Percentiles rank a stretch among this genome's conserved stretches.
These are phyloP conservation scores for Clavispora fructus DNA, from an alignment of 805 yeast species.

Conservation along the genomic window DNA sequence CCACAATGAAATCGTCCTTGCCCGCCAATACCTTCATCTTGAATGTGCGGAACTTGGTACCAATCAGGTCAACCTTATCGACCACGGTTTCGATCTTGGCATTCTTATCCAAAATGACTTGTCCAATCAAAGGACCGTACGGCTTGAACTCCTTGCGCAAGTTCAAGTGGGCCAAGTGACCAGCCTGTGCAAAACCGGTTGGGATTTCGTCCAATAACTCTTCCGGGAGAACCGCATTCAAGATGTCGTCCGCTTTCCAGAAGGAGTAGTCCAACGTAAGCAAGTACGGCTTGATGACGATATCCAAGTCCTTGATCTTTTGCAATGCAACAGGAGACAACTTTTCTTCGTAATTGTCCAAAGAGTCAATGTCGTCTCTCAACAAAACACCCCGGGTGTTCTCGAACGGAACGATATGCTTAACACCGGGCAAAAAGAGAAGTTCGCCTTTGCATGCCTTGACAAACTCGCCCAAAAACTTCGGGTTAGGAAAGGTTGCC, in stretches of 20 bases:
- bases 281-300: constrained; percentile 47
- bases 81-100: constrained; percentile 82
- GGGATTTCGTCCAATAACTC: constrained; percentile 69
- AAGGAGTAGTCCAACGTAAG: constrained; percentile 62
- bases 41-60: constrained; percentile 85
- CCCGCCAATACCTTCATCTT: constrained; percentile 94
- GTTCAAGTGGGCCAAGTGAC: constrained; percentile 93
- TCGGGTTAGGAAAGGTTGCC: constrained; percentile 67
- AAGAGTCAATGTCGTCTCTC: constrained; percentile 41
- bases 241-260: constrained; percentile 88
- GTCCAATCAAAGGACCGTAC: constrained; percentile 76
- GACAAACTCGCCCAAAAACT: constrained; percentile 53
- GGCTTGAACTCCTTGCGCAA: constrained; percentile 80
- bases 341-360: constrained; percentile 31
- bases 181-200: constrained; percentile 86
- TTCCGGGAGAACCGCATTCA: constrained; percentile 72
- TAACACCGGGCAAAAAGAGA: constrained; percentile 64
- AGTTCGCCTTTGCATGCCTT: constrained; percentile 54
- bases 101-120: constrained; percentile 84
- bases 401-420: constrained; percentile 51
- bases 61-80: constrained; percentile 83
- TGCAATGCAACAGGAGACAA: constrained; percentile 40
- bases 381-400: constrained; percentile 54
- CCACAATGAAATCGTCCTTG: constrained; percentile 64
- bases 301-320: constrained; percentile 44